Evolutionary conservation across 179 eudicot genomes (phyloP).

Genomic region (Beta macrorhiza): DNA sequence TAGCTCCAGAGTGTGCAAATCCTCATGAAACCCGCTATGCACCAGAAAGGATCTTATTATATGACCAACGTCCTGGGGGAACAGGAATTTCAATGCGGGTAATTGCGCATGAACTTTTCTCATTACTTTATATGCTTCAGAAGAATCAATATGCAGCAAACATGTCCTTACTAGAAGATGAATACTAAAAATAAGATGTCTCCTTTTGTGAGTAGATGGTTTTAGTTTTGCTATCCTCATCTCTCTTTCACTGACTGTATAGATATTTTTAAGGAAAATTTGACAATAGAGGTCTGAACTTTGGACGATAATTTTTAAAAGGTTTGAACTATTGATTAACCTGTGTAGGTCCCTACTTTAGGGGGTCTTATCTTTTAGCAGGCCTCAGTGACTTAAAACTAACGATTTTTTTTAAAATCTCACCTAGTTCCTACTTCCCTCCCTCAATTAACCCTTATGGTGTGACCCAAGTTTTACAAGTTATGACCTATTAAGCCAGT

Average conservation of each 20-base stretch:
- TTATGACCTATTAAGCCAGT: too few species aligned
- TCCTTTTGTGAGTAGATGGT: background rate
- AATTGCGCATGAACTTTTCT: constrained; percentile 11
- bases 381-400: too few species aligned
- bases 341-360: too few species aligned
- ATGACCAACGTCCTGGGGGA: constrained; percentile 94
- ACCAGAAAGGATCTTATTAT: constrained; percentile 81
- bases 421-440: too few species aligned
- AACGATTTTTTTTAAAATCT: too few species aligned
- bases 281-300: too few species aligned
- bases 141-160: background rate
- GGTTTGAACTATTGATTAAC: too few species aligned
- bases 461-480: too few species aligned
- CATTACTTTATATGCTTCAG: background rate
- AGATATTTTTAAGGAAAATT: background rate
- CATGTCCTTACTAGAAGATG: background rate
- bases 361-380: too few species aligned
- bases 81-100: constrained; percentile 86
- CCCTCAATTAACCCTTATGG: too few species aligned
- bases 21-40: constrained; percentile 79
- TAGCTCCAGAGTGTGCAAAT: constrained; percentile 89
- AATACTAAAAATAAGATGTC: background rate
- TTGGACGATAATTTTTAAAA: too few species aligned
- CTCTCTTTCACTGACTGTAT: background rate
- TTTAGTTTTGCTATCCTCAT: background rate